Conservation (phyloP, 2,329 filamentous ascomycete genomes). For the Diaporthe amygdali region DNA sequence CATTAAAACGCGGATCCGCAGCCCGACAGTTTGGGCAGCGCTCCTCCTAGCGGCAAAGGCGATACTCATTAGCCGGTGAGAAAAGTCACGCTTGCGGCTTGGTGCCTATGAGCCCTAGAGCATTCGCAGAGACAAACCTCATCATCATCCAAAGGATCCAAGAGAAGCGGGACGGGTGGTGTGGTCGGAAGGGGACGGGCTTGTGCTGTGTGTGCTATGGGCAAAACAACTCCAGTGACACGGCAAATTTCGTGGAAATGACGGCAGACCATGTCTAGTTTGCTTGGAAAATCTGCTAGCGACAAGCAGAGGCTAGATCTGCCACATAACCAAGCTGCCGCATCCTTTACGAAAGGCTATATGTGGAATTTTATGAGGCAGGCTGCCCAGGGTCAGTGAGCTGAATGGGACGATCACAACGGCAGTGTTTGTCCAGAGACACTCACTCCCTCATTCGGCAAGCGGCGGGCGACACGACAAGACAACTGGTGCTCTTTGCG, state of each 20-base stretch:
- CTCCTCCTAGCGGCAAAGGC: neutral
- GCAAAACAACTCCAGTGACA: neutral
- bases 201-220: neutral
- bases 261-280: slow-evolving; percentile 2
- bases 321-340: neutral
- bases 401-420: neutral
- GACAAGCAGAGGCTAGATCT: neutral
- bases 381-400: neutral
- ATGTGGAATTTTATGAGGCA: neutral
- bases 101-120: neutral
- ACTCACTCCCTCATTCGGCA: neutral
- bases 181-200: neutral
- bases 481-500: neutral
- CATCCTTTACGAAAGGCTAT: slow-evolving; percentile 1
- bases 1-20: slow-evolving; percentile 5
- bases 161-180: neutral
- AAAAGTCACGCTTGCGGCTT: slow-evolving; percentile 9
- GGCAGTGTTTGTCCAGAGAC: neutral
- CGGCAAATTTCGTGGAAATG: slow-evolving; percentile 13
- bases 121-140: neutral
- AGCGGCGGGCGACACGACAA: neutral
- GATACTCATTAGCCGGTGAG: neutral
- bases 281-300: slow-evolving; percentile 11
- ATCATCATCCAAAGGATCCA: neutral
- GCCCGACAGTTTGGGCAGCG: slow-evolving; percentile 10